Percentiles rank a stretch among this genome's conserved stretches.
These are phyloP conservation scores for Xylaria telfairii DNA, from an alignment of 495 filamentous ascomycete species.

Conservation along the genomic window DNA sequence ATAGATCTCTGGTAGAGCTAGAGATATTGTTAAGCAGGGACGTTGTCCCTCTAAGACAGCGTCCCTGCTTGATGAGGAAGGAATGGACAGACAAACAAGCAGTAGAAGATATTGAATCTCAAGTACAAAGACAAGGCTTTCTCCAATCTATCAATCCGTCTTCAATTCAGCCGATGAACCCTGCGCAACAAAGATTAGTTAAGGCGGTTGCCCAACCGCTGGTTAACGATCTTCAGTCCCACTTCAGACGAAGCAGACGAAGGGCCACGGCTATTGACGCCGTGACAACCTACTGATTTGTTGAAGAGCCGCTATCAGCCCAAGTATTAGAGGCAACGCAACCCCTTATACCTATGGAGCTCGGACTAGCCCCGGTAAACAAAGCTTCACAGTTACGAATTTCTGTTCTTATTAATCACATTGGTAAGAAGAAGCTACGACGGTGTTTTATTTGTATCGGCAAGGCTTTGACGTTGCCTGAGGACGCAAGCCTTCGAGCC, in stretches of 20 bases:
- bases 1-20: too few species aligned
- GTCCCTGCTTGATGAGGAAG: too few species aligned
- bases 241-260: background rate
- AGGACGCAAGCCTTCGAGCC: too few species aligned
- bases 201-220: background rate
- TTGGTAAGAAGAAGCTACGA: too few species aligned
- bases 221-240: background rate
- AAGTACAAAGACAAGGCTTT: background rate
- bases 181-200: background rate
- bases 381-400: too few species aligned
- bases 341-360: background rate
- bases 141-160: background rate
- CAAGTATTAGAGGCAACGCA: background rate
- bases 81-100: background rate
- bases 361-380: background rate
- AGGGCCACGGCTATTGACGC: background rate
- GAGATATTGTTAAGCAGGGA: too few species aligned
- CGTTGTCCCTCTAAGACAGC: too few species aligned
- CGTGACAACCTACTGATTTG: background rate
- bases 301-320: background rate
- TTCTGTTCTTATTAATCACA: too few species aligned
- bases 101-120: background rate
- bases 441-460: too few species aligned
- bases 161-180: background rate
- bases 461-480: too few species aligned